Base-by-base conservation (phyloP, 2,329 filamentous ascomycete genomes). In the Talaromyces islandicus region DNA sequence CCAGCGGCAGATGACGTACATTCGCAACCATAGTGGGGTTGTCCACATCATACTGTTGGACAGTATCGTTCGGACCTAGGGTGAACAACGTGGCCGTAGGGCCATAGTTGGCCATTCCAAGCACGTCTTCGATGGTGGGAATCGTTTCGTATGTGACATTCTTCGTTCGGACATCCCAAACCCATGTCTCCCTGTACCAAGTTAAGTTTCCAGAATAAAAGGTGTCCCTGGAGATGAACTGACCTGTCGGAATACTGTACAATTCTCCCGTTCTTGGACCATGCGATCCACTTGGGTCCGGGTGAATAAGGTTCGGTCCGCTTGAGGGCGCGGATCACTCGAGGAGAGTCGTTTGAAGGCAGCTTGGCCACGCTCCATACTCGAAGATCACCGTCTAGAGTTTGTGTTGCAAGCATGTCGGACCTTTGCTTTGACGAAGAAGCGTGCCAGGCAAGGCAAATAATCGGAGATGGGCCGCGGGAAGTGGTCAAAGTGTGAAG, bases 81-180 rank as follows among this genome's bases (percentile, higher is more conserved):
- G 93, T 97, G 76, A 99, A 99, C 25, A 99, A 82, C 7, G 85
- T 90, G n/a, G 93, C 93, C 7, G 89, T 92, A 0, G 92, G 89
- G 1, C 93, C 94, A 73, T 94, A 96, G 62, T 92, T 89, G 51
- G 92, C 89, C 50, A 99, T 83, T 17, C 91, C 93, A 64, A 85
- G 85, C 60, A 97, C 85, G 65, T 88, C 86, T 41, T 94, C 88
- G 7, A 92, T 82, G 1, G 92, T 97, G 6, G 92, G 92, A 60
- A 97, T 90, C 61, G 85, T 83, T 69, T 97, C 92, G 74, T 87
- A 95, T 3, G 91, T 92, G 67, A 99, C 92, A 70, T 96, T 88
- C 73, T 97, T 97, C n/a, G 94, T 99, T 64, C 92, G 85, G 51
- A 99, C 94, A 80, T 99, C 94, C 93, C 94, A 99, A 60, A 92